Base-by-base conservation (phyloP, 2,329 filamentous ascomycete genomes). In the Alternaria arbusti region DNA sequence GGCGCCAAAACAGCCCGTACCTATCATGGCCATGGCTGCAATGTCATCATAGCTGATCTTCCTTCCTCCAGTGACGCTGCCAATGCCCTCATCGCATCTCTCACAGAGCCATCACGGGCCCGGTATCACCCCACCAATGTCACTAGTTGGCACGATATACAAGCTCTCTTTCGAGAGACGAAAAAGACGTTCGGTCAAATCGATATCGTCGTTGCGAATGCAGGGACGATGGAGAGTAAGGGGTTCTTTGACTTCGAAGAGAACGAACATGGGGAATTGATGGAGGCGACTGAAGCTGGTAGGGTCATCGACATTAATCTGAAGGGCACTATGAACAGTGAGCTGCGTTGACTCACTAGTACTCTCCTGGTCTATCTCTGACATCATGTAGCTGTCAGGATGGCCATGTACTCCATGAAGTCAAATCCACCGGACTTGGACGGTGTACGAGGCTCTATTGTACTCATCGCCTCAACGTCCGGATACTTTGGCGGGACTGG, bases 321-420 rank as follows among this genome's bases (percentile, higher is more conserved):
- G 5, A 83, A 82, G 62, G 82, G 82, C 0, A 81, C 81, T 2
- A 72, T 84, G 69, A 84, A 84, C 61, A 83, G 82, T 83, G 71
- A 23, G 49, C 6, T 15, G 46, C 11, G 26, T 8, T 5, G 13
- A n/a, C 4, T 15, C 1, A 9, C 20, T 13, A 13, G 2, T 11
- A n/a, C 17, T 23, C 17, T 36, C 7, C 28, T n/a, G 13, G 9
- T 8, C 2, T 4, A 8, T 25, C 11, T 46, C 50, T 67, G 40
- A 66, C 46, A 26, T 9, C 0, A 2, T 44, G 11, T 23, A 77
- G 74, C 75, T 30, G 62, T 77, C 3, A 68, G 74, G 22, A 49
- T 74, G 52, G 71, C 67, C 32, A 69, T 71, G 76, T 68, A 75
- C 44, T 55, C 68, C 7, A 80, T 78, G 80, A 77, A 58, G 58